Base-by-base conservation (phyloP, 2,329 filamentous ascomycete genomes). In the Boeremia lycopersici region DNA sequence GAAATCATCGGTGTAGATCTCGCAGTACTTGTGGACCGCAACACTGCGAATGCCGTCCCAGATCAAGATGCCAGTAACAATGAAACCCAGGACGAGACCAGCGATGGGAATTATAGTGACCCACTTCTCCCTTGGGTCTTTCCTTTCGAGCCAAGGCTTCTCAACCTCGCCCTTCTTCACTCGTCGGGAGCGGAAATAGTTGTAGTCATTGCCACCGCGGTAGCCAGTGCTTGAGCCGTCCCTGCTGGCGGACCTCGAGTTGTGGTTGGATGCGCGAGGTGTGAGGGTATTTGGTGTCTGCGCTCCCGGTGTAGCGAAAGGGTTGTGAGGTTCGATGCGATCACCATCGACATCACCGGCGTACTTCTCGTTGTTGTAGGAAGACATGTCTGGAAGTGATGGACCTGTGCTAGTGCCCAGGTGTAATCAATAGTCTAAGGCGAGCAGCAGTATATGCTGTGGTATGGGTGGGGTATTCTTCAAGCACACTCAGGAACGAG, bases 61-160 rank as follows among this genome's bases (percentile, higher is more conserved):
- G 42, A 95, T 79, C 39, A 95, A 76, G 65, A 93, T 84, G 1
- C 82, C 90, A 1, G 88, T 84, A 35, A 93, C 77, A 2, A 73
- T 83, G 31, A 93, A 71, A 12, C 91, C 91, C 12, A 92, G 57
- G 3, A 86, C 42, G 44, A 95, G 84, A 41, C 90, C 90, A 23
- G 91, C 71, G 36, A 92, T 70, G 2, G 90, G 90, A 53, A 96
- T 83, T 59, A 93, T 91, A 2, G 88, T 92, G 8, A 91, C 86
- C 90, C 90, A 95, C 78, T 91, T 95, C 80, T 93, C 89, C 72
- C 86, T 89, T 11, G 88, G 87, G 62, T 93, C 88, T 53, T 80
- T 86, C 70, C 86, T 87, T n/a, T 83, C 76, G 34, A 89, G 76
- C 91, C 91, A 95, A 11, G 90, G 89, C 76, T 90, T 88, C 71